Percentiles rank a stretch among this genome's conserved stretches.
Conservation (phyloP, 2,329 filamentous ascomycete genomes). For the Neonectria neomacrospora region DNA sequence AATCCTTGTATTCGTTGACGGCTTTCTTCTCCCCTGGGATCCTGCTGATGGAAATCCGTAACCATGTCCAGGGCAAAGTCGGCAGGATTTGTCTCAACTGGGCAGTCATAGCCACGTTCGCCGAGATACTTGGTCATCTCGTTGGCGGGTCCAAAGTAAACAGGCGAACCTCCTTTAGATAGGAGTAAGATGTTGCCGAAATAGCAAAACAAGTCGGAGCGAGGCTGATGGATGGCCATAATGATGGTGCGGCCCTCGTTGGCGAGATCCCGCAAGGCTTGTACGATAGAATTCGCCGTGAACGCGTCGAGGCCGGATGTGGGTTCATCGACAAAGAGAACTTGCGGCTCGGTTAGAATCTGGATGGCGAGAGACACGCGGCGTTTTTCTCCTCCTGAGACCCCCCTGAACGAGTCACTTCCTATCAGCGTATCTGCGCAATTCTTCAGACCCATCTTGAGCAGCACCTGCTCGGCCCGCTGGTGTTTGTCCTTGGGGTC, state of each 20-base stretch:
- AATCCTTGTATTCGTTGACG: constrained; percentile 69
- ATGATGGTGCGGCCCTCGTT: constrained; percentile 77
- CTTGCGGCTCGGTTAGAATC: constrained; percentile 76
- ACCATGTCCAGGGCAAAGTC: constrained; percentile 81
- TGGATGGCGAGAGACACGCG: constrained; percentile 81
- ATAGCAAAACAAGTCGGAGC: constrained; percentile 75
- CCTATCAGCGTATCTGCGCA: constrained; percentile 79
- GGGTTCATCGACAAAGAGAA: constrained; percentile 78
- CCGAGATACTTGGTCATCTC: constrained; percentile 74
- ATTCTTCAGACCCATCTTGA: constrained; percentile 80
- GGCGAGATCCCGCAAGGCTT: constrained; percentile 74
- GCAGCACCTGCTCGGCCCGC: constrained; percentile 74
- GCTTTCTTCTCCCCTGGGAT: constrained; percentile 67
- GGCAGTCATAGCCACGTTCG: constrained; percentile 69
- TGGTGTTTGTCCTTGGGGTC: constrained; percentile 70
- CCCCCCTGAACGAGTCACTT: constrained; percentile 76
- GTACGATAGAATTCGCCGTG: constrained; percentile 78
- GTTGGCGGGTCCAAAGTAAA: constrained; percentile 70
- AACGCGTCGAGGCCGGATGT: constrained; percentile 80
- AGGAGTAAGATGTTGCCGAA: constrained; percentile 78
- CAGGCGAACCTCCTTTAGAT: constrained; percentile 72
- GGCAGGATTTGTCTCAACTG: constrained; percentile 75
- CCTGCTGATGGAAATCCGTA: constrained; percentile 76
- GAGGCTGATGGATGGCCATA: constrained; percentile 78
- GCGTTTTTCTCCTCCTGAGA: constrained; percentile 80